Evolutionary conservation across 2,329 filamentous ascomycete genomes (phyloP), one percentile per base, ranked within the genome.

Genomic region (Bipolaris gigantea): DNA sequence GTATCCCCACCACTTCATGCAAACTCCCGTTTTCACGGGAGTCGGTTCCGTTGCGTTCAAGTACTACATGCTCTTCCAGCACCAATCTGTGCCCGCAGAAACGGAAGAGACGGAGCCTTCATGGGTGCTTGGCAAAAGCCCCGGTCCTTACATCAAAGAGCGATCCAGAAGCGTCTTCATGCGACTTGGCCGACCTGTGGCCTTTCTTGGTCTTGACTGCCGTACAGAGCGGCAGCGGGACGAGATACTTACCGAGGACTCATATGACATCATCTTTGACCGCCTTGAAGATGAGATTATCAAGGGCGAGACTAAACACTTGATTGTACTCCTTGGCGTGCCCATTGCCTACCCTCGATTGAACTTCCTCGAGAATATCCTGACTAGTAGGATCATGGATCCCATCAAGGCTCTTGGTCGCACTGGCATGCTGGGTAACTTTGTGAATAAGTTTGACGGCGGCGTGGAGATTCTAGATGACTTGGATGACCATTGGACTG

Each of bases 61-160:
- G 73, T 99, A 97, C 76, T 99, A 99, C 69, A 88, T 99, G 86
- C 83, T 99, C 8, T 99, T 99, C 78, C 94, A 99, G 73, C 94
- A 99, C 65, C 95, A 99, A 73, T 96, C 89, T 62, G 80, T 96
- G 3, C 78, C 85, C 0, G 84, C 87, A 41, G 94, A 99, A 76
- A 91, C 87, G 0, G 87, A 95, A 62, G 80, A 83, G 33, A 84
- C 89, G 2, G 95, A 99, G 73, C 90, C 93, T 2, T 97, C 91
- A 70, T 97, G 94, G 94, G 78, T 95, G 16, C 77, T 97, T 4
- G 94, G 94, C 5, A 79, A 83, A 21, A 80, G 83, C 32, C 89
- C 88, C 3, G 95, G 95, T 0, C 92, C 93, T 0, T 99, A 96
- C 71, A 97, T 99, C 70, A 84, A 87, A 18, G 89, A 97, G 73